Evolutionary conservation across 169 alveolate species (phyloP).

Genomic region (Plasmodium gonderi): DNA sequence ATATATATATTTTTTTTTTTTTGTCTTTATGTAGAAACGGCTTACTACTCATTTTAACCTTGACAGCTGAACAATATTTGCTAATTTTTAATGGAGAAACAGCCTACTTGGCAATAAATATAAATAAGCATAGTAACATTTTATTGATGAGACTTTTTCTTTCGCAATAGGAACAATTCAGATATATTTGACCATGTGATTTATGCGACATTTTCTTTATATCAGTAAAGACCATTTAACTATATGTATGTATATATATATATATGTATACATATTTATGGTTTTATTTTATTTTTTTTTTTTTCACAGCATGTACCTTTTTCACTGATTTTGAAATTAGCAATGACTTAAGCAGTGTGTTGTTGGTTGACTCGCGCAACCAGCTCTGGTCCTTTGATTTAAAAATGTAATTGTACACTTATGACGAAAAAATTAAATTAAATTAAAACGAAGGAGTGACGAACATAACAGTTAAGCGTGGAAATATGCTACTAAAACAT

Average conservation of each 20-base stretch:
- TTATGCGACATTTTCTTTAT: not conserved
- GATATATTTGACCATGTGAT: not conserved
- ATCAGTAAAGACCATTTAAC: not conserved
- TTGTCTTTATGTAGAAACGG: slow-evolving; percentile 19
- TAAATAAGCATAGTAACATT: slow-evolving; percentile 38
- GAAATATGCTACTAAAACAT: not conserved
- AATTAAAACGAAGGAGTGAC: not conserved
- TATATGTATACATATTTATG: no score
- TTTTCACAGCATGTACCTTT: slow-evolving; percentile 20
- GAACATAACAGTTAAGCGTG: not conserved
- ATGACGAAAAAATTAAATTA: not conserved
- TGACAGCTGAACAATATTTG: slow-evolving; percentile 57
- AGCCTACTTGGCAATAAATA: slow-evolving; percentile 58
- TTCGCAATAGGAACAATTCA: not conserved
- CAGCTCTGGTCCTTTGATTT: slow-evolving; percentile 48
- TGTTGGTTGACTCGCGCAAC: slow-evolving; percentile 26
- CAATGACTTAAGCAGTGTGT: slow-evolving; percentile 2
- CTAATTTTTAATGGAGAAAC: slow-evolving; percentile 26
- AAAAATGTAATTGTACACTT: not conserved
- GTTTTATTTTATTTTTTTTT: slow-evolving; percentile 9
- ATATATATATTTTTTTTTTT: no score
- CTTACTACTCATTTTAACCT: slow-evolving; percentile 24
- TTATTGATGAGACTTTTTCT: not conserved
- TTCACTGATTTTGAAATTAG: slow-evolving; percentile 37
- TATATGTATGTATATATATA: no score